Base-by-base conservation (phyloP, 768 basidiomycete species). In the Russula griseocarnosa region DNA sequence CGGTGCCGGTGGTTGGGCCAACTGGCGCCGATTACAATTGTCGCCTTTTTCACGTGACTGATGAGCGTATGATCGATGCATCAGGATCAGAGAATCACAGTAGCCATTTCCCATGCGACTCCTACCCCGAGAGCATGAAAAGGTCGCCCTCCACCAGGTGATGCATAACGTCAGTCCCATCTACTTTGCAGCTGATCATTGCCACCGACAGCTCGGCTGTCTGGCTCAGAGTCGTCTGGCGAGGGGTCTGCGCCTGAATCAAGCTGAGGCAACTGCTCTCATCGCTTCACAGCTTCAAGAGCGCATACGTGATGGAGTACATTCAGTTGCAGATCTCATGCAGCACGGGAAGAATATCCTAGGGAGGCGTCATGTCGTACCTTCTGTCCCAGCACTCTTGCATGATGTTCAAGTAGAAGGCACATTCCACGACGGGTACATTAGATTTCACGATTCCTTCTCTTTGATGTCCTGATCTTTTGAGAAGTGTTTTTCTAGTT, bases 321-420 rank as follows among this genome's bases (percentile, higher is more conserved):
- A 94, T 72, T 84, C 86, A 0, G 95, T 98, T 10, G 82, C 92
- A 0, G 84, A 98, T 66, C 77, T 99, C n/a, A 96, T 96, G 95
- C 86, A 92, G 54, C 79, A 90, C 69, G 97, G 97, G 8, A 98
- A 94, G 78, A 83, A 82, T 22, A 73, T 99, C 58, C 81, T 99
- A 10, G 95, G 96, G 2, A 79, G 92, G 34, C 77, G 92, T 54
- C 96, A 98, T 75, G 96, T 98, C 47, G 80, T 94, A 60, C 85
- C 93, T 0, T 83, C 84, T 49, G 94, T 98, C 0, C 82, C 88
- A 0, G 76, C 79, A 7, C 81, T 86, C 52, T 74, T 98, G 28
- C 87, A 92, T 69, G 87, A 95, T 68, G 88, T 99, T 38, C 94
- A 97, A 73, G 92, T 97, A 0, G 94, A 98, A 73, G 94, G 94